A percentile compares a stretch with the other conserved stretches of the same genome.
Conservation (phyloP, 1,284 basidiomycete species). For the Entoloma clypeatum region DNA sequence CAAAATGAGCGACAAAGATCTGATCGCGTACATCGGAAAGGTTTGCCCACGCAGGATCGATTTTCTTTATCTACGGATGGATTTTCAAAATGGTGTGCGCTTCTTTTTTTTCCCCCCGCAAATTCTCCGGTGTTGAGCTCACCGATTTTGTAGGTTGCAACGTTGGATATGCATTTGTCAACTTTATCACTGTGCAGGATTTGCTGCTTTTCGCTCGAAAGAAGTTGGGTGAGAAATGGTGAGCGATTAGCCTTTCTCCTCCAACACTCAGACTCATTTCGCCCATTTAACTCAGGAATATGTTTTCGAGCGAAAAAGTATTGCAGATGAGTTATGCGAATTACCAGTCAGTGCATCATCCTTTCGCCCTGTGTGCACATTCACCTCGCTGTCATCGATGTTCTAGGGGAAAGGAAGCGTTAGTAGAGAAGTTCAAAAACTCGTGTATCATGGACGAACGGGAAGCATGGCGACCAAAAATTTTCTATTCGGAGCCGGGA, state of each 20-base stretch:
- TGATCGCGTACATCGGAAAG: slow-evolving; percentile 63
- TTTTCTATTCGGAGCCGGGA: slow-evolving; percentile 73
- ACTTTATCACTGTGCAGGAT: slow-evolving; percentile 77
- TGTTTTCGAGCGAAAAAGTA: slow-evolving; percentile 85
- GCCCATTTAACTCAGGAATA: slow-evolving; percentile 53
- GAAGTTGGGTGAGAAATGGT: slow-evolving; percentile 77
- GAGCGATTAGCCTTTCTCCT: slow-evolving; percentile 3
- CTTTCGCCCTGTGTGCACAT: slow-evolving; percentile 7
- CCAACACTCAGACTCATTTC: slow-evolving; percentile 6
- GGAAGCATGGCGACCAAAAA: slow-evolving; percentile 78
- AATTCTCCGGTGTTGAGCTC: slow-evolving; percentile 2
- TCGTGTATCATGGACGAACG: slow-evolving; percentile 82
- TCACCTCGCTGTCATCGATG: slow-evolving; percentile 7
- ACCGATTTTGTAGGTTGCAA: slow-evolving; percentile 59
- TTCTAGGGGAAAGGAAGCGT: slow-evolving; percentile 76
- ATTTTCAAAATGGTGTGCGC: slow-evolving; percentile 74
- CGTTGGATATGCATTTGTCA: slow-evolving; percentile 85
- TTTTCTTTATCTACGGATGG: slow-evolving; percentile 83
- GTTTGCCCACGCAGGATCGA: slow-evolving; percentile 71
- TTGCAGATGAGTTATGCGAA: slow-evolving; percentile 85
- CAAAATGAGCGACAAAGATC: slow-evolving; percentile 78
- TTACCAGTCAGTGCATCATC: slow-evolving; percentile 61
- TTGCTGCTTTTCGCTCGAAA: slow-evolving; percentile 70
- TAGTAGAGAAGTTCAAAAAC: slow-evolving; percentile 84
- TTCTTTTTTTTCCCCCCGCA: slow-evolving; percentile 10